A percentile compares a stretch with the other conserved stretches of the same genome.
Evolutionary conservation across 192 early-diverging fungal species (phyloP).

Genomic region (Entomortierella chlamydospora): DNA sequence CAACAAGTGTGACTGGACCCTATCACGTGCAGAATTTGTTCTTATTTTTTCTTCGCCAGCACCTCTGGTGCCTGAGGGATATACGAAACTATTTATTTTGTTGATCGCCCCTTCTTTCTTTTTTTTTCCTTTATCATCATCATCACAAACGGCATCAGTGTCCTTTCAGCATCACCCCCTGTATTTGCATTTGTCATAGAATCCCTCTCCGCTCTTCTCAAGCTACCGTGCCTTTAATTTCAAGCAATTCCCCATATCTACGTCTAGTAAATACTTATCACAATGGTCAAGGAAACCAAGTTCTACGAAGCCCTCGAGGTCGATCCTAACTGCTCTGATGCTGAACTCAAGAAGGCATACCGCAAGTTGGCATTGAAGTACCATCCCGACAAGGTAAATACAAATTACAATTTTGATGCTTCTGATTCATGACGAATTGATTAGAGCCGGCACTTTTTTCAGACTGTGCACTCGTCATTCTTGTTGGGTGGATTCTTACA

Average conservation of each 20-base stretch:
- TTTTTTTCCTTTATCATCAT: no score
- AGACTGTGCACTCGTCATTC: neutral
- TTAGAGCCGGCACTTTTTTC: no score
- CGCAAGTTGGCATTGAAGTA: slow-evolving; percentile 95
- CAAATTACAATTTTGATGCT: no score
- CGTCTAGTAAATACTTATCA: neutral
- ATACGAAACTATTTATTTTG: no score
- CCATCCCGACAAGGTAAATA: slow-evolving; percentile 84
- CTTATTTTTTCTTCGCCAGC: no score
- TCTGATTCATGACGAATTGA: no score
- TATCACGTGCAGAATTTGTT: no score
- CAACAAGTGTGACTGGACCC: no score
- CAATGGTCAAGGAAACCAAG: slow-evolving; percentile 82
- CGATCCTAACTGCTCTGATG: slow-evolving; percentile 74
- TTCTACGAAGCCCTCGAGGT: slow-evolving; percentile 94
- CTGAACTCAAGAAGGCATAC: slow-evolving; percentile 98
- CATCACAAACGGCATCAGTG: slow-evolving; percentile 11
- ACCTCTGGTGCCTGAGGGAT: no score
- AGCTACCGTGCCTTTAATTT: neutral
- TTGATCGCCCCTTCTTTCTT: no score
- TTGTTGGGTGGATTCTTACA: neutral
- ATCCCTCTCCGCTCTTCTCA: slow-evolving; percentile 1
- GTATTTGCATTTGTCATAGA: slow-evolving; percentile 1
- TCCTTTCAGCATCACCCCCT: neutral
- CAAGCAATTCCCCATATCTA: neutral